phyloP scores from a whole-genome alignment of 2,329 filamentous ascomycete species.

The Botrytis medusae region DNA sequence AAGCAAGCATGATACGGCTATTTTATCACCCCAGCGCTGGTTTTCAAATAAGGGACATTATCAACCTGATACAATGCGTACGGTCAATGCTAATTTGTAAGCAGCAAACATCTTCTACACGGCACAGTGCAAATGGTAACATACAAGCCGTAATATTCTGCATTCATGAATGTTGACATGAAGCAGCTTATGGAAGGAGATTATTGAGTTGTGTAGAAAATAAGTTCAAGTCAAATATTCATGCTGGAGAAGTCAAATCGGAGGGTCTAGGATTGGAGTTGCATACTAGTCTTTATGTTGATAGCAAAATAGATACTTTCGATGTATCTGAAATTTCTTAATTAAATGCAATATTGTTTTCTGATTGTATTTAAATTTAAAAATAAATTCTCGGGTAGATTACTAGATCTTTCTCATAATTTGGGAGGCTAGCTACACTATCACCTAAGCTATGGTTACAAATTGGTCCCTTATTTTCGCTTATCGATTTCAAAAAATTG shows the following conservation, averaged over 20 bases:
- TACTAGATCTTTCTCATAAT: neutral
- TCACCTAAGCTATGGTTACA: neutral
- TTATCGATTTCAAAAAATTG: neutral
- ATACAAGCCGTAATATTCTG: neutral
- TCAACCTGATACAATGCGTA: neutral
- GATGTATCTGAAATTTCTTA: neutral
- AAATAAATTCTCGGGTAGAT: accelerated
- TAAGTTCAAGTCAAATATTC: neutral
- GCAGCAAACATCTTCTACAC: neutral
- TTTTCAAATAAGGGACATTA: no score
- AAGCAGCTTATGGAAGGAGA: neutral
- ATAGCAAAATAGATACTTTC: neutral
- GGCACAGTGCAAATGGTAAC: neutral
- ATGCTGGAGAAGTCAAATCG: neutral
- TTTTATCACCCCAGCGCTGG: accelerated
- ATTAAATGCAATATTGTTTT: neutral
- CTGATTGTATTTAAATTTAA: neutral
- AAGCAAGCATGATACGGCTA: neutral
- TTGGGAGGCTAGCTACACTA: neutral
- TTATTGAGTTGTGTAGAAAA: neutral
- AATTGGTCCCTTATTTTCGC: neutral
- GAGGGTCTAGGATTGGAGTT: neutral
- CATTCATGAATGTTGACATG: no score
- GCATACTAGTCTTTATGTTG: neutral
- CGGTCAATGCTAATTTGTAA: neutral